Evolutionary conservation across 768 basidiomycete species (phyloP), one percentile per base, ranked within the genome.

Genomic region (Phlegmacium glaucopus): DNA sequence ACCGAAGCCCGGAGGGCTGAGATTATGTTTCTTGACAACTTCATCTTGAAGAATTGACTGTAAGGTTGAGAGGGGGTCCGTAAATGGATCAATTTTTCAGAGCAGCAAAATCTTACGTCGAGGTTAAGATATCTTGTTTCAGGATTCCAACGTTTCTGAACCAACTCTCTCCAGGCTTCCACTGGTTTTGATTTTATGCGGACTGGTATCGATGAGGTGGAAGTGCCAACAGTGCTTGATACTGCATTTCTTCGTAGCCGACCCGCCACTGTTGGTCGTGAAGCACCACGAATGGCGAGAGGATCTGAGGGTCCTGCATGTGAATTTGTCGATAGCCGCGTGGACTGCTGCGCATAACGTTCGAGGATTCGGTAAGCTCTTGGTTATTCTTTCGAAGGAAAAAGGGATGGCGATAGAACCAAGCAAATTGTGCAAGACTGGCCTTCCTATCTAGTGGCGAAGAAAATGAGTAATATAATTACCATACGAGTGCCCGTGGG

Each of bases 31-130:
- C 62, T 79, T 80, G 51, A 96, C 71, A 45, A 85, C 70, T 34
- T 85, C 79, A 61, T 96, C 94, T 28, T 87, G 81, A 44, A 77
- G 67, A 76, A 97, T 83, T 44, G 81, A 79, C 90, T 94, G 58
- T 27, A 54, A 53, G 55, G 56, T 49, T 37, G 45, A 52, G 12
- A 30, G 48, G 46, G 42, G 45, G 49, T 27, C 50, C 39, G 53
- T 48, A 32, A 50, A 18, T 36, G 38, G 22, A 28, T 10, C 16
- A 18, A 22, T 3, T 22, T 22, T 22, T 5, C n/a, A n/a, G 40
- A 48, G 43, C 42, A 37, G 36, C 34, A 18, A 69, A 22, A 22
- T 22, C 87, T 66, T 62, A 90, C 91, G 74, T 90, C 87, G 44
- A 94, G 80, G 61, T 94, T 89, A 34, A 94, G 72, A 61, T 84